Base-by-base conservation (phyloP, 345 rosid species). In the Atalantia buxifolia region DNA sequence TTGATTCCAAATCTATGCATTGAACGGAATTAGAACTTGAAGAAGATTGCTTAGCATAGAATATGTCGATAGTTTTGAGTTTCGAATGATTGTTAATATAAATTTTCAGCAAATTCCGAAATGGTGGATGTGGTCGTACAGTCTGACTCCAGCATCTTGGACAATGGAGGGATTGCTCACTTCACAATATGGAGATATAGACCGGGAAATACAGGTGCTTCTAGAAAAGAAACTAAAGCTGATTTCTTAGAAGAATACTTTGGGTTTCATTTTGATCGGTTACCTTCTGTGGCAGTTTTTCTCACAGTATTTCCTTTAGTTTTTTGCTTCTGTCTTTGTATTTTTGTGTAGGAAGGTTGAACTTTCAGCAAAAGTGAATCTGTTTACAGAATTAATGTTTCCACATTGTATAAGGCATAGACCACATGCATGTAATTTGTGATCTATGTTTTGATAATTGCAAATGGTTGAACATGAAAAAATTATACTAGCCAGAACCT, bases 101-200 rank as follows among this genome's bases (percentile, higher is more conserved):
- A 40, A 9, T 40, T 40, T 40, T 40, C 13, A 40, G 45, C 4
- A 40, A 40, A 40, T 40, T 40, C 45, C 4, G 13, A 40, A 40
- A 40, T 9, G 13, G 45, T 40, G 45, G 45, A 40, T 40, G 45
- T 84, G 87, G 84, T 81, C 72, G 66, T 81, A 81, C 33, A 76
- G 71, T 74, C 40, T 84, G 8, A 78, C 76, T 67, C 87, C 87
- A 3, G 69, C 75, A 27, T 78, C 87, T 69, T 84, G 84, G 87
- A 77, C 81, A 12, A 78, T 81, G 2, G 69, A 84, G 24, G 84
- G 87, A 33, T 63, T 79, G 42, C 75, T 84, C 18, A 65, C 71
- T 27, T 81, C 83, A 4, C 87, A 84, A 18, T 79, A 78, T 50
- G 76, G 78, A 13, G 81, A 84, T 31, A 63, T 61, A 7, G 10